Percentiles rank a stretch among this genome's conserved stretches.
Evolutionary conservation across 805 yeast species (phyloP).

Genomic region (Lipomyces chichibuensis): DNA sequence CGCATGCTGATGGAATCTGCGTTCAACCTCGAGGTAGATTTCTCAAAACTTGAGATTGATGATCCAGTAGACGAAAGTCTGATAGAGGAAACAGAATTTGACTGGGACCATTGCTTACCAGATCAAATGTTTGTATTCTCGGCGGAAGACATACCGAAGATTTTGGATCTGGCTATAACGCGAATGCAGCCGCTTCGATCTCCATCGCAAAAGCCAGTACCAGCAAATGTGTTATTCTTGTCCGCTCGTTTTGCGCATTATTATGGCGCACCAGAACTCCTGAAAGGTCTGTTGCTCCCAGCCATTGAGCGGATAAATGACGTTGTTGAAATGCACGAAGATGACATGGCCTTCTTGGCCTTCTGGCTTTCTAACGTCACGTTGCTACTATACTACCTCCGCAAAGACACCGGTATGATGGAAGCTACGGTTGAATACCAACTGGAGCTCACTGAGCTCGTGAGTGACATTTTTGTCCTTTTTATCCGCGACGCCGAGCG

Average conservation of each 20-base stretch:
- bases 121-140: constrained; percentile 48
- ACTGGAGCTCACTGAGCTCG: constrained; percentile 40
- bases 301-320: constrained; percentile 42
- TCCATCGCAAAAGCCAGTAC: constrained; percentile 46
- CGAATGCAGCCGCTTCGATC: constrained; percentile 46
- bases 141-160: constrained; percentile 44
- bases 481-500: constrained; percentile 46
- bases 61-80: constrained; percentile 27
- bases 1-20: constrained; percentile 41
- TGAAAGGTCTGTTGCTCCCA: constrained; percentile 41
- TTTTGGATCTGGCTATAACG: constrained; percentile 46
- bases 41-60: constrained; percentile 37
- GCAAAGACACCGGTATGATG: constrained; percentile 58
- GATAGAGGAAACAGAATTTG: constrained; percentile 41
- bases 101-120: constrained; percentile 48
- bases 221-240: constrained; percentile 50
- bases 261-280: constrained; percentile 42
- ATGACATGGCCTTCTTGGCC: constrained; percentile 53
- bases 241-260: constrained; percentile 48
- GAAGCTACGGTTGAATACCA: constrained; percentile 41
- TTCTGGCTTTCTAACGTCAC: constrained; percentile 88
- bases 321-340: constrained; percentile 41
- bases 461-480: constrained; percentile 43
- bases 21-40: constrained; percentile 42
- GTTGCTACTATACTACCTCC: constrained; percentile 73